Percentiles rank a stretch among this genome's conserved stretches.
Evolutionary conservation across 352 stramenopile genomes (phyloP).

Genomic region (Phytophthora pinifolia): DNA sequence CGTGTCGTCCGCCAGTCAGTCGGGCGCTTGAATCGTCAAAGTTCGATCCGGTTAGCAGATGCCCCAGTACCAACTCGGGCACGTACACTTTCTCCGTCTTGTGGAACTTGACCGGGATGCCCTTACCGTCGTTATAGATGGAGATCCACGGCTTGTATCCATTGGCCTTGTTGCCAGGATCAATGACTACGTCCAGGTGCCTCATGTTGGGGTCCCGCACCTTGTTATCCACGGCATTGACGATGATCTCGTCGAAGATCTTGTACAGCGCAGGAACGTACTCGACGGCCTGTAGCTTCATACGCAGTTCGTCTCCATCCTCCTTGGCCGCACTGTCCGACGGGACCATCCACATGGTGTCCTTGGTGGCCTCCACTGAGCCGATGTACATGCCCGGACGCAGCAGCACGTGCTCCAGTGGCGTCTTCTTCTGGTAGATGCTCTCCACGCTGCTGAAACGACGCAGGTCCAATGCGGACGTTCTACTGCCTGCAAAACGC

Average conservation of each 20-base stretch:
- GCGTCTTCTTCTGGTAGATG: conserved; percentile 91
- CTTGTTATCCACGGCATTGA: conserved; percentile 98
- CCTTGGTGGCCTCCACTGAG: conserved; percentile 74
- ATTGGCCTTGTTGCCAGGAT: conserved; percentile 57
- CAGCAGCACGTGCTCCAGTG: conserved; percentile 89
- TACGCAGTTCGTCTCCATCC: conserved; percentile 36
- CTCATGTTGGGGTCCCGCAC: conserved; percentile 79
- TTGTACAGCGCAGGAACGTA: conserved; percentile 95
- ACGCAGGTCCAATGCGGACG: conserved; percentile 10
- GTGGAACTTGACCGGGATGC: conserved; percentile 98
- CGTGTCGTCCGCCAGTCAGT: conserved; percentile 95
- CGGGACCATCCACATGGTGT: conserved; percentile 80
- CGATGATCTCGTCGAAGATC: conserved; percentile 99
- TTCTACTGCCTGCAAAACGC: background rate
- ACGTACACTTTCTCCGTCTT: conserved; percentile 98
- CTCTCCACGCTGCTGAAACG: conserved; percentile 57
- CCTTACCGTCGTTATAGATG: conserved; percentile 97
- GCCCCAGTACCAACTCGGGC: conserved; percentile 97
- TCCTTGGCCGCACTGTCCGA: conserved; percentile 24
- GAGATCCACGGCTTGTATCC: conserved; percentile 89
- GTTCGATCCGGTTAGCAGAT: conserved; percentile 98
- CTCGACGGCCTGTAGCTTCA: conserved; percentile 77
- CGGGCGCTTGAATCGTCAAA: conserved; percentile 98
- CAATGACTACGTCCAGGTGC: conserved; percentile 71
- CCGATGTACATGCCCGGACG: conserved; percentile 92